Conservation (phyloP, 2,329 filamentous ascomycete genomes). For the Talaromyces sp. region DNA sequence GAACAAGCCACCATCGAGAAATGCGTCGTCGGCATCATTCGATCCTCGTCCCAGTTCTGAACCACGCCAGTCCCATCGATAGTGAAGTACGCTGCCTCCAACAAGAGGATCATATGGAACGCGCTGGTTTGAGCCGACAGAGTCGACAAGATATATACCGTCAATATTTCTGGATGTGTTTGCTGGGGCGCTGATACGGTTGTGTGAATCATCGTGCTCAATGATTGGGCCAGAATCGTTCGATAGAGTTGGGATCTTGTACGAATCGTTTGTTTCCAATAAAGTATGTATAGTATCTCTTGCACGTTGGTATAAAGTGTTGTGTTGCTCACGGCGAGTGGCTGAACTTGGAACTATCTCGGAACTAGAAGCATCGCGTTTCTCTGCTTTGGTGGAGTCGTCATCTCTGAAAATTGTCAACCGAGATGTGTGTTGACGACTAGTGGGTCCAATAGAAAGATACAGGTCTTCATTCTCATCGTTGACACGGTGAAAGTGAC, state of each 20-base stretch:
- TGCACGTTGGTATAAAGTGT: neutral
- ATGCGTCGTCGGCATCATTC: neutral
- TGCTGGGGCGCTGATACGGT: neutral
- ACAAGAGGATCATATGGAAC: slow-evolving; percentile 14
- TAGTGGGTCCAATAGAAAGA: slow-evolving; percentile 27
- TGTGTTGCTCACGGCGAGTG: neutral
- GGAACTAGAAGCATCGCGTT: neutral
- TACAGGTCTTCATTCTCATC: slow-evolving; percentile 34
- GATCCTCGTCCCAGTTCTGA: slow-evolving; percentile 7
- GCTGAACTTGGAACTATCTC: neutral
- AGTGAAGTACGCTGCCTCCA: slow-evolving; percentile 17
- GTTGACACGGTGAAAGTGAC: slow-evolving; percentile 24
- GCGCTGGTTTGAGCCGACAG: neutral
- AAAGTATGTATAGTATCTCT: slow-evolving; percentile 3
- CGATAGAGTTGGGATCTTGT: slow-evolving; percentile 4
- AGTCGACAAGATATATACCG: slow-evolving; percentile 16
- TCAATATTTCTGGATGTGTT: slow-evolving; percentile 10
- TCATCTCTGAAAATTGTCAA: slow-evolving; percentile 41
- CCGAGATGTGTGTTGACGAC: slow-evolving; percentile 28
- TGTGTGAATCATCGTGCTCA: slow-evolving; percentile 9
- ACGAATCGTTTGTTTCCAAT: slow-evolving; percentile 3
- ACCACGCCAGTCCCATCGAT: slow-evolving; percentile 17
- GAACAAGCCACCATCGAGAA: neutral
- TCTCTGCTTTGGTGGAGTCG: slow-evolving; percentile 4
- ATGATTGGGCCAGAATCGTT: neutral